Conservation (phyloP, 2,329 filamentous ascomycete species). For the Nemania diffusa region DNA sequence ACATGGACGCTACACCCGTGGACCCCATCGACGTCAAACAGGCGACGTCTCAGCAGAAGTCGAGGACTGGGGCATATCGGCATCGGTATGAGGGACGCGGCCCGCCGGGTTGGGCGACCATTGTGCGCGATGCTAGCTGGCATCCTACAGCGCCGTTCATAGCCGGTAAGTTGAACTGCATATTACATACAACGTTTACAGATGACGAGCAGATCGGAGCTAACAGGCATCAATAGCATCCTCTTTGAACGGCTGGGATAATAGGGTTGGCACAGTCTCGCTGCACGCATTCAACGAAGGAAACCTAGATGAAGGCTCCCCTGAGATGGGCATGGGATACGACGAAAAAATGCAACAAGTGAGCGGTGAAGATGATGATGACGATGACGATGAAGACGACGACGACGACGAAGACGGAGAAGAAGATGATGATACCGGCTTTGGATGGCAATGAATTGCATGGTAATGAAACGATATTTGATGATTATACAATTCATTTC, state of each 20-base stretch:
- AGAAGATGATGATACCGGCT: background rate
- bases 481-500: background rate
- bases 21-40: slow-evolving; percentile 79
- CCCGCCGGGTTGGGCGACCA: slow-evolving; percentile 73
- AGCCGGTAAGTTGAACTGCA: slow-evolving; percentile 61
- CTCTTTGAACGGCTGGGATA: slow-evolving; percentile 81
- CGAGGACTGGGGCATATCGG: slow-evolving; percentile 63
- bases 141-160: slow-evolving; percentile 86
- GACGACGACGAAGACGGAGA: slow-evolving; percentile 20
- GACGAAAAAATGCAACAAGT: slow-evolving; percentile 65
- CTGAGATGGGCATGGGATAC: slow-evolving; percentile 67
- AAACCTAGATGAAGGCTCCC: slow-evolving; percentile 70
- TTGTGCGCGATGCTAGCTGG: slow-evolving; percentile 90
- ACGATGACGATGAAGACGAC: slow-evolving; percentile 34
- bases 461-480: background rate
- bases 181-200: background rate
- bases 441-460: background rate
- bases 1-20: slow-evolving; percentile 87
- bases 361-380: slow-evolving; percentile 19
- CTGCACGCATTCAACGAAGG: slow-evolving; percentile 82
- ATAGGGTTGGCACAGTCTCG: slow-evolving; percentile 78
- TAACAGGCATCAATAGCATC: slow-evolving; percentile 66
- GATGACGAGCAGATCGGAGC: slow-evolving; percentile 5
- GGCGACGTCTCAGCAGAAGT: slow-evolving; percentile 72
- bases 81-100: slow-evolving; percentile 66